A percentile compares a stretch with the other conserved stretches of the same genome.
Conservation (phyloP, 257 asterid genomes). For the Solanum stenotomum region DNA sequence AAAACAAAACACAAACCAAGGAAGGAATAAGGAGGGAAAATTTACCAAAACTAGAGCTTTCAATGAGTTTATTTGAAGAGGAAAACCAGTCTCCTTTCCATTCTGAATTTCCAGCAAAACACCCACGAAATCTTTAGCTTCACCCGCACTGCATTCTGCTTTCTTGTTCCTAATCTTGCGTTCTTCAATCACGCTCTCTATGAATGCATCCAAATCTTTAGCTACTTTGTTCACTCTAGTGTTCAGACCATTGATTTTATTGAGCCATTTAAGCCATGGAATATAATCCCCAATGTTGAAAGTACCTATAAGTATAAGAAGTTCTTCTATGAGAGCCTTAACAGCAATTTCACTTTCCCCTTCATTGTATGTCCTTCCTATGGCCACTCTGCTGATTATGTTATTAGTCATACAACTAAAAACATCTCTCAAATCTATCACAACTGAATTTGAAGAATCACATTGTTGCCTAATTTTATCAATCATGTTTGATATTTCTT, state of each 20-base stretch:
- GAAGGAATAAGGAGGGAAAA: too few species aligned
- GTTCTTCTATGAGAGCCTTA: slow-evolving; percentile 2
- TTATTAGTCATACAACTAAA: slow-evolving; percentile 18
- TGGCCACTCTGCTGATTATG: slow-evolving; percentile 29
- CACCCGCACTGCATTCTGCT: not conserved
- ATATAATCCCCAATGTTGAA: slow-evolving; percentile 7
- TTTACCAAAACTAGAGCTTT: not conserved
- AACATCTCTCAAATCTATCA: slow-evolving; percentile 21
- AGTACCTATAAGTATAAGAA: not conserved
- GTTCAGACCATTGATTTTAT: slow-evolving; percentile 19
- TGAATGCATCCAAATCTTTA: slow-evolving; percentile 13
- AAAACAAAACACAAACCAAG: too few species aligned
- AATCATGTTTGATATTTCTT: slow-evolving; percentile 17
- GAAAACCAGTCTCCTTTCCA: slow-evolving; percentile 2
- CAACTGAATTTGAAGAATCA: too few species aligned
- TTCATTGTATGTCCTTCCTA: slow-evolving; percentile 31
- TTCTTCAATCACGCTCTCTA: slow-evolving; percentile 18
- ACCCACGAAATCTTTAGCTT: slow-evolving; percentile 12
- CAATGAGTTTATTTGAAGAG: slow-evolving; percentile 11
- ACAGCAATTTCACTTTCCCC: slow-evolving; percentile 18
- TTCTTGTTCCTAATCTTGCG: not conserved
- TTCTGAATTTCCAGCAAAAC: slow-evolving; percentile 16
- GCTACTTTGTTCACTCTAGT: slow-evolving; percentile 5
- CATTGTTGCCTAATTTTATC: not conserved
- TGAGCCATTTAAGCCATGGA: slow-evolving; percentile 30